Evolutionary conservation across 805 yeast species (phyloP), one percentile per base, ranked within the genome.

Genomic region (Wickerhamomyces ciferrii): DNA sequence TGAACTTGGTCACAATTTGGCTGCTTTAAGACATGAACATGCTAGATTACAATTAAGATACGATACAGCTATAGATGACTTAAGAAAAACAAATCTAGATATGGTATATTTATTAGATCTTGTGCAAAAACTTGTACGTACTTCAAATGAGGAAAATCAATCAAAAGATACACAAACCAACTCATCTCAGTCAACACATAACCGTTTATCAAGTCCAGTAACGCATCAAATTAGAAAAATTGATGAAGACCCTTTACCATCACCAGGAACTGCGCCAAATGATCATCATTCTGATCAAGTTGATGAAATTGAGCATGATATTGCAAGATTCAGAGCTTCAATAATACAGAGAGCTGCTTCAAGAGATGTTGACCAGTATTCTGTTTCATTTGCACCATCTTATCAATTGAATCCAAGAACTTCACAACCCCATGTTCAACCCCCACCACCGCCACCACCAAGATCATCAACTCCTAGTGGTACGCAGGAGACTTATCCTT

Each of bases 101-200:
- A 67, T 78, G 62, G 73, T 80, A 3, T 70, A 70, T 35, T 48
- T 81, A 9, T 53, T 81, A 11, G 86, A 80, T 20, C 55, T 74
- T 42, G 58, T 74, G 37, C 75, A 72, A 43, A 61, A 53, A 25
- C 34, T 62, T 15, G 55, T 47, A 41, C 49, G 34, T 43, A 53
- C 43, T 42, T 59, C 45, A 14, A 29, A 21, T 18, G 21, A 18
- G 7, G 23, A 36, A 25, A 27, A 41, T 60, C 17, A 42, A 36
- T 20, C 32, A 38, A 17, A 49, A 47, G 25, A 31, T 29, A 25
- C 46, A 47, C 17, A 48, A 40, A 14, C 43, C 38, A 29, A 48
- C 51, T 9, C 41, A 8, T 15, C 43, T 5, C 43, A 38, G 18
- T 48, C 39, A 17, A 15, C 10, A n/a, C 35, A 34, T 10, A 8